phyloP scores from a whole-genome alignment of 2,329 filamentous ascomycete genomes.

The Calycina herbarum region DNA sequence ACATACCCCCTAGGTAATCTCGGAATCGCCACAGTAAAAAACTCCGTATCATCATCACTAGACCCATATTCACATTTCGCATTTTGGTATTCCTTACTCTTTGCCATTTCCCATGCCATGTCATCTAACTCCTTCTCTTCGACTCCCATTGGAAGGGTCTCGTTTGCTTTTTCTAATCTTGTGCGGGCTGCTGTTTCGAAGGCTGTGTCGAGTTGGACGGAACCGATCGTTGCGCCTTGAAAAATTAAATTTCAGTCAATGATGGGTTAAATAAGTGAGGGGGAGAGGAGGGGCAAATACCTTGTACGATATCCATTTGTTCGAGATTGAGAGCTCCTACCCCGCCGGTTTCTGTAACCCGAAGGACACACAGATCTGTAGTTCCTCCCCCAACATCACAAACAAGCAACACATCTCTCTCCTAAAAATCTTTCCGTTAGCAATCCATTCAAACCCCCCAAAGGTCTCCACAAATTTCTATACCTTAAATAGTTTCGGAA shows the following conservation, averaged over 20 bases:
- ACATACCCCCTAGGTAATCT: constrained; percentile 36
- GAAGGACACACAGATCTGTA: constrained; percentile 41
- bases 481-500: constrained; percentile 22
- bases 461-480: neutral
- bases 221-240: constrained; percentile 36
- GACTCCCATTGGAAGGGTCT: constrained; percentile 29
- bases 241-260: neutral
- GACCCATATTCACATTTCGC: constrained; percentile 44
- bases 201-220: constrained; percentile 42
- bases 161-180: constrained; percentile 37
- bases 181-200: constrained; percentile 40
- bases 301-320: constrained; percentile 26
- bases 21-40: constrained; percentile 41
- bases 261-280: too few species aligned
- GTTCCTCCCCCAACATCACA: constrained; percentile 54
- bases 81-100: constrained; percentile 41
- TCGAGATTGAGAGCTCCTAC: constrained; percentile 32
- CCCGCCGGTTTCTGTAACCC: constrained; percentile 34
- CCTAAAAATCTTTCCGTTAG: constrained; percentile 6
- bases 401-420: constrained; percentile 45
- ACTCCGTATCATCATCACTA: constrained; percentile 38
- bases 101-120: constrained; percentile 44
- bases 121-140: constrained; percentile 32
- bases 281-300: constrained; percentile 1
- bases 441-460: neutral